phyloP scores from a whole-genome alignment of 2,329 filamentous ascomycete genomes.

The Pseudocercospora crystallina region DNA sequence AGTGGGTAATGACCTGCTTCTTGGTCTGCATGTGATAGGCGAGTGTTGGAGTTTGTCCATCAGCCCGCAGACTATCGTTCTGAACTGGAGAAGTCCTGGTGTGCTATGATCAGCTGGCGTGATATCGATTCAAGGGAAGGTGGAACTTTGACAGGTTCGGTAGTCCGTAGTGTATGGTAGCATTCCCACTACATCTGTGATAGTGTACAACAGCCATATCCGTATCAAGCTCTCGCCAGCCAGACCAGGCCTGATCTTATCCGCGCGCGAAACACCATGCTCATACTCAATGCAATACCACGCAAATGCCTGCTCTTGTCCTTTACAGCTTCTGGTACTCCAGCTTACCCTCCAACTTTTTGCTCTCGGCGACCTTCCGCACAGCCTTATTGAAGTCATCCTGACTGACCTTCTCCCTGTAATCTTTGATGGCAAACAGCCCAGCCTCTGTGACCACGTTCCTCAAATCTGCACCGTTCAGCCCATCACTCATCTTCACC shows the following conservation, averaged over 20 bases:
- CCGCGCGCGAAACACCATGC: conserved; percentile 11
- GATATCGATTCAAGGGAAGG: no score
- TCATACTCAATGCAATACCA: conserved; percentile 10
- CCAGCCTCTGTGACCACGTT: conserved; percentile 98
- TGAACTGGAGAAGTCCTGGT: no score
- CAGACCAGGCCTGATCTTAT: background rate
- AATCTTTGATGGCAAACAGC: conserved; percentile 97
- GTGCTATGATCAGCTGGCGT: no score
- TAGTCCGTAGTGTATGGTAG: no score
- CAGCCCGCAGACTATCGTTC: no score
- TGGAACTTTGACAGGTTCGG: no score
- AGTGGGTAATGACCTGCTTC: no score
- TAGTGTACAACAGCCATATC: no score
- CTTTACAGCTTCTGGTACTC: conserved; percentile 24
- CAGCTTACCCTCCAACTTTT: conserved; percentile 82
- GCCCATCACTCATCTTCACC: conserved; percentile 98
- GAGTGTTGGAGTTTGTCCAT: no score
- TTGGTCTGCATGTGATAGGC: no score
- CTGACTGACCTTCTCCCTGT: conserved; percentile 92
- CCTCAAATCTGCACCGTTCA: conserved; percentile 95
- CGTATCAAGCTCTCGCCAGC: no score
- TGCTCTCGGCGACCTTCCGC: conserved; percentile 91
- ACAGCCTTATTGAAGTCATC: conserved; percentile 99
- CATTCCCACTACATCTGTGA: no score
- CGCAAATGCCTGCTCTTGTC: conserved; percentile 6